Evolutionary conservation across 78 protist species (phyloP), one percentile per base, ranked within the genome.

Genomic region (Chrysochromulina parva): DNA sequence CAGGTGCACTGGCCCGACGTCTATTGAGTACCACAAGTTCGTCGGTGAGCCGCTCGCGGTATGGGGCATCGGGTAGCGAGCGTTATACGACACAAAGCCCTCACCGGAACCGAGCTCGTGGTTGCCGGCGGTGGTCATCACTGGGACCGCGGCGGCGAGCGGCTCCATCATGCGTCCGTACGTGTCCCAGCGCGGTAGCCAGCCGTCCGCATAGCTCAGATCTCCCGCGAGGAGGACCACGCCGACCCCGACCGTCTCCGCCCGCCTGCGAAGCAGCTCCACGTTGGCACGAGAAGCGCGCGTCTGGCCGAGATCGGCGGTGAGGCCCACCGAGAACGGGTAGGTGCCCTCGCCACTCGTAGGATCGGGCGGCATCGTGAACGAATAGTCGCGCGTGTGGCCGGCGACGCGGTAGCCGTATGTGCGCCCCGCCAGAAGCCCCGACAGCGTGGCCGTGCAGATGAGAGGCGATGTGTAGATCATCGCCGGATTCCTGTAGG

Each of bases 1-100:
- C 17, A 74, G n/a, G 82, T 74, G 82, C 82, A 74, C 53, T 5
- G 82, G 82, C 17, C 82, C 82, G 82, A 74, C 26, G 20, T 74
- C 82, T 1, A 10, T 5, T 1, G n/a, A 4, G 26, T 11, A 74
- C 5, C 16, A 74, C 26, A 19, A 14, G 53, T 74, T 74, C 28
- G 10, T 17, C 59, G 53, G 16, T 11, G 82, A 74, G 14, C 82
- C 82, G 82, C 28, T 19, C 53, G 28, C 19, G 53, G 53, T n/a
- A 19, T 11, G 2, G 59, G 82, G 82, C n/a, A 17, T 74, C 26
- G 28, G 82, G 20, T 19, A 74, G 9, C 82, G 82, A 1, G 82
- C 82, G 53, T 74, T 74, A n/a, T 74, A 74, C 16, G 82, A 74
- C 47, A 74, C 28, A 5, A 17, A 74, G 6, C 24, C 28, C 53